Evolutionary conservation across 345 rosid species (phyloP), one percentile per base, ranked within the genome.

Genomic region (Acer campestre): DNA sequence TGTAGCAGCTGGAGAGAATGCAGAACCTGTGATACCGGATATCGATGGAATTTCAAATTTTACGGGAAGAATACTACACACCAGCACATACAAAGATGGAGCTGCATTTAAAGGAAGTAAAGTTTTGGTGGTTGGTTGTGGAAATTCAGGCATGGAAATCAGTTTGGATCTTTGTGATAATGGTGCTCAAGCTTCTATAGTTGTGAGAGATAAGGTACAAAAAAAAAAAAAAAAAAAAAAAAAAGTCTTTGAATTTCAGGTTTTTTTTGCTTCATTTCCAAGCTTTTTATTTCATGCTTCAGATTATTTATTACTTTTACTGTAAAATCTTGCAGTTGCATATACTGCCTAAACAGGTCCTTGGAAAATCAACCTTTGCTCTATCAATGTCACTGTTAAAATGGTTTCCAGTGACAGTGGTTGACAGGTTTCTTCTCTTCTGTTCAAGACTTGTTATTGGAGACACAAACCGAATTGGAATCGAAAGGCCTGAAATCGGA

Each of bases 1-100:
- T 5, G 95, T 89, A 1, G 97, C 97, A 20, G 85, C 90, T 0
- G 98, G 98, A 3, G 98, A 93, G 79, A 93, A 92, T 83, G 97
- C 93, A 7, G 89, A 88, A 81, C 81, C 92, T 27, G 75, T 79
- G 12, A 68, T 84, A 16, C 95, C 96, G 6, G 76, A 75, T 38
- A 81, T 92, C 64, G 74, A 9, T 9, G 97, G 94, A 48, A 59
- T 85, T 38, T 80, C 73, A 68, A 82, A 81, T 75, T 92, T 92
- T 55, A 48, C 70, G 0, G 93, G 97, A n/a, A 78, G 56, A 17
- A 23, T 85, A 58, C 16, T 88, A 2, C 98, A 93, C 74, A 87
- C 92, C 1, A 91, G 94, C 67, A 78, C 70, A 0, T 93, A 91
- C 71, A 90, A 85, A 76, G 79, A 86, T 64, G 98, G 93, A 10